These are phyloP conservation scores for Pyrenula aspistea DNA, from an alignment of 495 filamentous ascomycete species.

Conservation along the genomic window DNA sequence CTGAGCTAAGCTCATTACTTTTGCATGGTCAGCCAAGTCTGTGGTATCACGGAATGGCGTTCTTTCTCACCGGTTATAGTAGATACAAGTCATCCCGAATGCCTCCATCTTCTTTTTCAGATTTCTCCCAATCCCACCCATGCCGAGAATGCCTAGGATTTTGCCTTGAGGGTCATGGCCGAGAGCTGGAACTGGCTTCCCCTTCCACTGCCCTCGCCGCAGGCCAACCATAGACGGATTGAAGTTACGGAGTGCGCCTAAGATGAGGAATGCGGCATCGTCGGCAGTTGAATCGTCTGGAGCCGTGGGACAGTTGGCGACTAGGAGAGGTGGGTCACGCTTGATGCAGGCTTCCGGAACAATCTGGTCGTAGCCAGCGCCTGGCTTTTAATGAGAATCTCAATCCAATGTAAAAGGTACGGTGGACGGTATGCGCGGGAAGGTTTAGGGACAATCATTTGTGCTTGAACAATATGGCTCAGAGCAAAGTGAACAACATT, in stretches of 20 bases:
- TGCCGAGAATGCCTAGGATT: conserved; percentile 64
- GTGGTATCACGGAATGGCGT: conserved; percentile 10
- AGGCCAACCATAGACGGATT: conserved; percentile 50
- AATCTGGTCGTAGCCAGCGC: conserved; percentile 75
- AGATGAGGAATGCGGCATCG: conserved; percentile 61
- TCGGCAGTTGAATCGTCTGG: conserved; percentile 78
- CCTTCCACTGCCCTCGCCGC: conserved; percentile 45
- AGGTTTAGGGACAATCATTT: too few species aligned
- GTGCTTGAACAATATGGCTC: too few species aligned
- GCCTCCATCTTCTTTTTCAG: conserved; percentile 41
- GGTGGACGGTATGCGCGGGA: too few species aligned
- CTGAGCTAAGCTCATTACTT: conserved; percentile 34
- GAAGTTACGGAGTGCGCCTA: conserved; percentile 65
- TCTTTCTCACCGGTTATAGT: conserved; percentile 39
- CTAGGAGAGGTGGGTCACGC: conserved; percentile 41
- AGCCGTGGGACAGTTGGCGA: conserved; percentile 72
- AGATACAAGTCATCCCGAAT: conserved; percentile 57
- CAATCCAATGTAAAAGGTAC: too few species aligned
- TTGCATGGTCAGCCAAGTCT: conserved; percentile 6
- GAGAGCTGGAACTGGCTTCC: conserved; percentile 30
- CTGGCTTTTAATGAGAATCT: conserved; percentile 15
- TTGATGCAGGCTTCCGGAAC: conserved; percentile 58
- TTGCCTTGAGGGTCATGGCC: conserved; percentile 56
- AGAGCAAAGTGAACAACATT: too few species aligned
- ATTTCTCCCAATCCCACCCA: conserved; percentile 74